A percentile compares a stretch with the other conserved stretches of the same genome.
phyloP scores from a whole-genome alignment of 2,329 filamentous ascomycete genomes.

The Raffaelea ambrosiae region DNA sequence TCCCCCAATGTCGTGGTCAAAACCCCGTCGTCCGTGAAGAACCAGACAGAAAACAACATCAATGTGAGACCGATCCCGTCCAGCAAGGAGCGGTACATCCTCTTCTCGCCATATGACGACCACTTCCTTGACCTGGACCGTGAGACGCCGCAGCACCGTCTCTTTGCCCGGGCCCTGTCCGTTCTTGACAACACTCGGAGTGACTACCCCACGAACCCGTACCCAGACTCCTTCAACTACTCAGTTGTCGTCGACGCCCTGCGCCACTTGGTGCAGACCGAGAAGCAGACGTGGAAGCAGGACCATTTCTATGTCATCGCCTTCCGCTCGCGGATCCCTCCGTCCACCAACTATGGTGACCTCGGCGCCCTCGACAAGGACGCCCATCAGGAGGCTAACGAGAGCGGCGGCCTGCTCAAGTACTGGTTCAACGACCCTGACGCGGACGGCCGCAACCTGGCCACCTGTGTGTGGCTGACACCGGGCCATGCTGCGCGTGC shows the following conservation, averaged over 20 bases:
- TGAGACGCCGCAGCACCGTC: constrained; percentile 54
- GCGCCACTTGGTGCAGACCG: constrained; percentile 33
- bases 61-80: too few relatives aligned
- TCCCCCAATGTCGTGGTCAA: too few relatives aligned
- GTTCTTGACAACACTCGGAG: constrained; percentile 51
- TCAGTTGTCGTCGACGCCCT: constrained; percentile 50
- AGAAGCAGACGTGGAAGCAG: constrained; percentile 46
- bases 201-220: constrained; percentile 71
- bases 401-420: constrained; percentile 72
- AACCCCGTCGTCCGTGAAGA: too few relatives aligned
- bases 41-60: too few relatives aligned
- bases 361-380: constrained; percentile 67
- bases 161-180: constrained; percentile 65
- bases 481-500: constrained; percentile 51
- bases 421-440: constrained; percentile 85
- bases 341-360: constrained; percentile 56
- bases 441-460: constrained; percentile 63
- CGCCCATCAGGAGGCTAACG: constrained; percentile 71
- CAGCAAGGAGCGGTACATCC: constrained; percentile 29
- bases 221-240: constrained; percentile 74
- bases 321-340: constrained; percentile 67
- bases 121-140: constrained; percentile 67
- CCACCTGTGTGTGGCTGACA: constrained; percentile 65
- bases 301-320: constrained; percentile 74
- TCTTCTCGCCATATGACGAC: constrained; percentile 66